Evolutionary conservation across 257 asterid genomes (phyloP).

Genomic region (Nicotiana sylvestris): DNA sequence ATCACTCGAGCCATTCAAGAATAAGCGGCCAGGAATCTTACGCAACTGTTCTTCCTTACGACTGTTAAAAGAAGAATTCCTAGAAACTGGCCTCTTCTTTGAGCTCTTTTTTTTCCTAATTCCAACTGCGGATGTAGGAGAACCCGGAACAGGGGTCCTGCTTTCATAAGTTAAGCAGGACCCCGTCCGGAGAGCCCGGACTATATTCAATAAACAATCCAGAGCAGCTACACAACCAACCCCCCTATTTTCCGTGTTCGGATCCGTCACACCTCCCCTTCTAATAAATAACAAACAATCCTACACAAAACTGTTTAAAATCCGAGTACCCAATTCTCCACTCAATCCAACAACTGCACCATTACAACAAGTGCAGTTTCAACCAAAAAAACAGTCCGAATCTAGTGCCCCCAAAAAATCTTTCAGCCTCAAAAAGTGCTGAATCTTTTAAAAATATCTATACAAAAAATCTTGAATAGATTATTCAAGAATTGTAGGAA

Average conservation of each 20-base stretch:
- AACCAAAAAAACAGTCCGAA: not conserved
- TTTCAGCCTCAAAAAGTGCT: conserved; percentile 11
- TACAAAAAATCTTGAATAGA: not conserved
- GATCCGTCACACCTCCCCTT: conserved; percentile 52
- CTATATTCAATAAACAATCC: conserved; percentile 79
- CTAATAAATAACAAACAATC: not conserved
- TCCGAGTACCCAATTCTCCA: conserved; percentile 1
- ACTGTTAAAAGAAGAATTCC: conserved; percentile 58
- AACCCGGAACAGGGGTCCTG: conserved; percentile 74
- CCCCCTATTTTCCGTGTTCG: conserved; percentile 42
- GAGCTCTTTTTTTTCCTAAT: conserved; percentile 40
- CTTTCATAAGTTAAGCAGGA: conserved; percentile 89
- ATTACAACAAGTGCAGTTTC: not conserved
- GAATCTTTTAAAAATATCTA: not conserved
- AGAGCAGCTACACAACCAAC: conserved; percentile 62
- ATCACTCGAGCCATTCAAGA: conserved; percentile 79
- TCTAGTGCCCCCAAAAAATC: not conserved
- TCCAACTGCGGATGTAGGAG: conserved; percentile 42
- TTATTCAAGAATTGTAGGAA: not conserved
- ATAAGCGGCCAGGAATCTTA: conserved; percentile 70
- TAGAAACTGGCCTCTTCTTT: conserved; percentile 46
- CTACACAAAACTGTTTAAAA: not conserved
- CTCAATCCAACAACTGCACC: conserved; percentile 10
- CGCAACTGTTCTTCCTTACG: conserved; percentile 66
- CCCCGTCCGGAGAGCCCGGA: conserved; percentile 98